phyloP scores from a whole-genome alignment of 176 grass and related monocot species.

The Avena insularis region DNA sequence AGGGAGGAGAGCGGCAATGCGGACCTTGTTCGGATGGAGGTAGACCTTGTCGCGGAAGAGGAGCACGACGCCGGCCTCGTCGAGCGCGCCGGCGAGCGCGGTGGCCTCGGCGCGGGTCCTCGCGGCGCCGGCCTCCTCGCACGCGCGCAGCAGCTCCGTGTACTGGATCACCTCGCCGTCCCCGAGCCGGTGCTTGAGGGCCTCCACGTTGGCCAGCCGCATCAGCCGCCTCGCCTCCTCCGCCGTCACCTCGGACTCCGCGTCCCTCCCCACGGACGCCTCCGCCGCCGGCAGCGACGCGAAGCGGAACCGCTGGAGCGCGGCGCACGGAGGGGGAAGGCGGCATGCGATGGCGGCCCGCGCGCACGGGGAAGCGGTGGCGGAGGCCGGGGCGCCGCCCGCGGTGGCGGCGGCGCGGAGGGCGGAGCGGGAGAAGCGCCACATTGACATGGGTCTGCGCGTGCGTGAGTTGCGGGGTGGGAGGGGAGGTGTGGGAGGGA shows the following conservation, averaged over 20 bases:
- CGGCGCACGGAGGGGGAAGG: not conserved
- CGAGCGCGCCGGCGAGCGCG: constrained; percentile 72
- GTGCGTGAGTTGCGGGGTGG: not conserved
- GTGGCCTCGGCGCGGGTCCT: constrained; percentile 73
- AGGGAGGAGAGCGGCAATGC: constrained; percentile 13
- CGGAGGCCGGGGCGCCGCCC: not conserved
- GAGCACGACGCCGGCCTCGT: constrained; percentile 91
- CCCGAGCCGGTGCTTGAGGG: constrained; percentile 73
- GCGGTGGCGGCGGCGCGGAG: constrained; percentile 54
- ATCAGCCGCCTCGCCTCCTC: constrained; percentile 81
- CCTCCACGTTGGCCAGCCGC: constrained; percentile 84
- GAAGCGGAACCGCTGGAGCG: constrained; percentile 28
- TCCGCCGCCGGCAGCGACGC: constrained; percentile 47
- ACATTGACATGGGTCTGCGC: constrained; percentile 55
- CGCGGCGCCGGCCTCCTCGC: constrained; percentile 74
- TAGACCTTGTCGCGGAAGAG: constrained; percentile 95
- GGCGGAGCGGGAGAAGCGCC: constrained; percentile 60
- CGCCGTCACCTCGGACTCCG: constrained; percentile 56
- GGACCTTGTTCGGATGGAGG: constrained; percentile 91
- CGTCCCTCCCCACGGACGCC: constrained; percentile 1
- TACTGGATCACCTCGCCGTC: constrained; percentile 81
- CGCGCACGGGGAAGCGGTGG: constrained; percentile 21
- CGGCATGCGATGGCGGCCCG: not conserved
- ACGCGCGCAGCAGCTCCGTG: constrained; percentile 71
- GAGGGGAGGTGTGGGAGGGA: not conserved